Conservation (phyloP, 1,284 basidiomycete species). For the Ceratobasidium sp. region DNA sequence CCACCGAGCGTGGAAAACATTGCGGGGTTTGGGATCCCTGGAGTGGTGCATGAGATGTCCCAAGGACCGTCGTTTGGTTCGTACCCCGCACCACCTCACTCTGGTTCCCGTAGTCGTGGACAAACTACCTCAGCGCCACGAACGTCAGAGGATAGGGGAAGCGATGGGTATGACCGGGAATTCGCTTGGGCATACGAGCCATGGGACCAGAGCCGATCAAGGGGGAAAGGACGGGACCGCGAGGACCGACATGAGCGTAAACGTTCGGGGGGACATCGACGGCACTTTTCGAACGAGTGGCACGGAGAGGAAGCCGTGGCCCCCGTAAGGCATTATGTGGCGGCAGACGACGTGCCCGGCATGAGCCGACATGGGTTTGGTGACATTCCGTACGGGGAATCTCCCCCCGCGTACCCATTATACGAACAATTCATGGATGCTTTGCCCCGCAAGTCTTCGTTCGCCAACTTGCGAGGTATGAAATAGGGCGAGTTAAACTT, state of each 20-base stretch:
- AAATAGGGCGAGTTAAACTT: conserved; percentile 18
- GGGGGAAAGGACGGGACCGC: conserved; percentile 35
- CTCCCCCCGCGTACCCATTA: conserved; percentile 31
- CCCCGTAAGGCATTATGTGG: conserved; percentile 24
- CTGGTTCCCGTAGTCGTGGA: neutral
- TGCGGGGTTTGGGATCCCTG: conserved; percentile 27
- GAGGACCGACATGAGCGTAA: conserved; percentile 12
- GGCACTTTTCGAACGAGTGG: conserved; percentile 29
- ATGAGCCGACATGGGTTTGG: conserved; percentile 27
- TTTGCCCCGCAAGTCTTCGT: conserved; percentile 30
- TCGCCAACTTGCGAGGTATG: conserved; percentile 35
- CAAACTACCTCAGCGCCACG: neutral
- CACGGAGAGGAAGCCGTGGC: conserved; percentile 12
- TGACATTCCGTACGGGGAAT: conserved; percentile 13
- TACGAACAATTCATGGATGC: conserved; percentile 30
- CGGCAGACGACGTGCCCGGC: conserved; percentile 25
- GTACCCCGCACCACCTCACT: neutral
- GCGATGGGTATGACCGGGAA: conserved; percentile 3
- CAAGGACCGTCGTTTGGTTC: neutral
- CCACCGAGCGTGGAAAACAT: conserved; percentile 28
- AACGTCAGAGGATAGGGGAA: neutral
- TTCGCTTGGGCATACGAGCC: conserved; percentile 26
- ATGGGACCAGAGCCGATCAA: conserved; percentile 30
- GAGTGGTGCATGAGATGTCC: neutral
- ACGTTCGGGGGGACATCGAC: conserved; percentile 2